Evolutionary conservation across 495 filamentous ascomycete species (phyloP), one percentile per base, ranked within the genome.

Genomic region (Xeromyces bisporus): DNA sequence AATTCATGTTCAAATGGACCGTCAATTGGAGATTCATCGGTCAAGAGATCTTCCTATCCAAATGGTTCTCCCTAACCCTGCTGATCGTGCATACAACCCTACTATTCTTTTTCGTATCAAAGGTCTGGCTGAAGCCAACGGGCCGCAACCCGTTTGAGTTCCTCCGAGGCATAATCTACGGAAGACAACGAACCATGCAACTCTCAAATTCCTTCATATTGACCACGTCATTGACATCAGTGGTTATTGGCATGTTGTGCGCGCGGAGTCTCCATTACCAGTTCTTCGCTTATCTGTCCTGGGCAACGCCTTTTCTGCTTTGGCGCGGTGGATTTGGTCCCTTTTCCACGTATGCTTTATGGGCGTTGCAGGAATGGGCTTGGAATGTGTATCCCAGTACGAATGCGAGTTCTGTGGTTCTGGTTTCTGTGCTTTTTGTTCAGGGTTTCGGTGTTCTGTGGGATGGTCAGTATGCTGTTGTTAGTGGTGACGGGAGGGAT

Each of bases 301-400:
- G 84, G 84, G 71, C 80, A 8, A 84, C 84, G 5, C 89, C 89
- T 0, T 93, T 82, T 50, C 68, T 97, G 13, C 67, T 94, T 28
- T 96, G 86, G 84, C 71, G 71, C 34, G 72, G 74, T 34, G 76
- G 77, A 3, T 41, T 79, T 36, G 77, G 84, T 42, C 83, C 84
- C 4, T 37, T 80, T 7, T 42, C 82, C 24, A 71, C 83, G 40
- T 80, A 73, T 46, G 50, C 45, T 2, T 41, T 84, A 1, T 97
- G 87, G 86, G 75, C 62, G 6, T 62, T 69, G 27, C 89, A 97
- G 50, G 89, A 97, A 44, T 87, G 80, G 83, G 84, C 81, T 7
- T 97, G 89, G 89, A 93, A 94, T 46, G 72, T 83, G 2, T 97
- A 76, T 53, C 89, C 89, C n/a, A 93, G 84, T 49, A 93, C 85